Base-by-base conservation (phyloP, 192 early-diverging fungal genomes). In the Geosiphon pyriformis region DNA sequence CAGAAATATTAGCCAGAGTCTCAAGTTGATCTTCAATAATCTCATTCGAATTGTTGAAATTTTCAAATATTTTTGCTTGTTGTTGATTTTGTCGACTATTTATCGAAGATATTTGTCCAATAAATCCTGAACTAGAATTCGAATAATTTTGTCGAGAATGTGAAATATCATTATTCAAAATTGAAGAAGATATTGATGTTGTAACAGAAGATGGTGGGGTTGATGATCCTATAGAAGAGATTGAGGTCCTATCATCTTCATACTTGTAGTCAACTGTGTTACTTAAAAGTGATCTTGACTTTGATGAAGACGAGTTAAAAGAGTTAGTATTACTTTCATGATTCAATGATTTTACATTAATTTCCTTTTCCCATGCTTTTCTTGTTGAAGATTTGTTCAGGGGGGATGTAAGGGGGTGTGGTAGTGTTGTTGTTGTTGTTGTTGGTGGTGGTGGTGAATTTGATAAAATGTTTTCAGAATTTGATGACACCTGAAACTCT, bases 121-220 rank as follows among this genome's bases (percentile, higher is more conserved):
- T n/a, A n/a, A n/a, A n/a, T n/a, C n/a, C n/a, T 42, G 37, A 6
- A 42, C 37, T 15, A 42, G 7, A 10, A 42, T 42, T 42, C 6
- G 6, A 42, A 42, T 42, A 42, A 42, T 6, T 10, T 42, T 42
- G 6, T 15, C 37, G 37, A 10, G 37, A 42, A 42, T 42, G 6
- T 10, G 15, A 10, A 42, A 42, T 10, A 10, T 55, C 27, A 23
- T 55, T 55, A 29, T 29, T 12, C 25, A 20, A 15, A 49, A n/a
- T 12, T 26, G 53, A 55, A 20, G 53, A 55, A 11, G 53, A 55
- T 12, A 55, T 55, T 26, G 53, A 55, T 22, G 53, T 55, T 20
- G 37, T 42, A 15, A 42, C 37, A 42, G 37, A 42, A 42, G 37
- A 42, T 10, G 53, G 53, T 29, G 53, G 53, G 11, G 53, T 55